Evolutionary conservation across 139 green algal species (phyloP).

Genomic region (Coccomyxa sp.): DNA sequence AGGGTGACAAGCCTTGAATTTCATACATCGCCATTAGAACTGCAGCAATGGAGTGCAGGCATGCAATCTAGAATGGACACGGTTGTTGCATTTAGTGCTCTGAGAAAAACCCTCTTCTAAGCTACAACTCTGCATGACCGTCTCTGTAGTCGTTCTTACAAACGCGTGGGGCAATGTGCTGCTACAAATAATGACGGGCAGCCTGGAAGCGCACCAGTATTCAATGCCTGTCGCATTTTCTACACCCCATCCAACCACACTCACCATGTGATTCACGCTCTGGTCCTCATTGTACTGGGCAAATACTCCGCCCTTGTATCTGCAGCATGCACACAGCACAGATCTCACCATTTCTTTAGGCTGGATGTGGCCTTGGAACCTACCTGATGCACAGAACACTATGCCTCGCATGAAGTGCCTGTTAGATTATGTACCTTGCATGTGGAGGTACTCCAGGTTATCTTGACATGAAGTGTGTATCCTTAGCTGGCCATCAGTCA

Average conservation of each 20-base stretch:
- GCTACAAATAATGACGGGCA: no score
- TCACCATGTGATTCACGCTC: slow-evolving; percentile 81
- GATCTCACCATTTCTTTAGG: background rate
- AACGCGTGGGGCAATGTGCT: background rate
- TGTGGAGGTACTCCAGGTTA: no score
- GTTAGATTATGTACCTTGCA: no score
- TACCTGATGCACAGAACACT: no score
- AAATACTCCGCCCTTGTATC: slow-evolving; percentile 47
- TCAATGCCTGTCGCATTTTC: slow-evolving; percentile 48
- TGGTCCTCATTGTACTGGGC: slow-evolving; percentile 23
- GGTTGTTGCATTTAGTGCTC: no score
- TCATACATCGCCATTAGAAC: no score
- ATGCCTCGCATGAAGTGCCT: no score
- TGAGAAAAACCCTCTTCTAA: background rate
- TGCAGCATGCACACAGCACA: background rate
- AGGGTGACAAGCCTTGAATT: no score
- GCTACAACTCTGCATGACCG: background rate
- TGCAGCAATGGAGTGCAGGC: background rate
- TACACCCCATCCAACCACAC: slow-evolving; percentile 81
- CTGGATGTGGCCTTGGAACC: no score
- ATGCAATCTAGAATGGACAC: background rate
- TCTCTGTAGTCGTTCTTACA: background rate
- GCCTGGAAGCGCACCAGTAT: slow-evolving; percentile 50
- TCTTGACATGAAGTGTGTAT: background rate
- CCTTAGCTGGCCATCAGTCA: background rate